phyloP scores from a whole-genome alignment of 768 basidiomycete genomes.

The Phaeotremella skinneri region DNA sequence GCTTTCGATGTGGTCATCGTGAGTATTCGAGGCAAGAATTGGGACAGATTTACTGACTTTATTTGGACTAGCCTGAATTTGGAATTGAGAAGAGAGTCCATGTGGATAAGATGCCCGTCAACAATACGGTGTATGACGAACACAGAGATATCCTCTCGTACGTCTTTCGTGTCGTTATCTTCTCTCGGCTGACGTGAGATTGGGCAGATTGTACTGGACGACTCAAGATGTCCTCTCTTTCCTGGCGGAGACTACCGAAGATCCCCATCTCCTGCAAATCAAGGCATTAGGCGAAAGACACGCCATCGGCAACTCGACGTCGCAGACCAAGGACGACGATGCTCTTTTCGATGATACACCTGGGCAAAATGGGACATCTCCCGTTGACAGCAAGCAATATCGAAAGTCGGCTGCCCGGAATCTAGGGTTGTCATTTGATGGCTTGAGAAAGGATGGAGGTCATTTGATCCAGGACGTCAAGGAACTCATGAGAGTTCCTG shows the following conservation, averaged over 20 bases:
- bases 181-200: constrained; percentile 1
- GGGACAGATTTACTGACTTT: background rate
- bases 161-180: constrained; percentile 9
- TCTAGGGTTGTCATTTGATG: constrained; percentile 61
- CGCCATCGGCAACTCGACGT: constrained; percentile 57
- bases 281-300: constrained; percentile 89
- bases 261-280: constrained; percentile 92
- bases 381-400: constrained; percentile 72
- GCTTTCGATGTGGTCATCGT: constrained; percentile 90
- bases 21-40: constrained; percentile 9
- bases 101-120: constrained; percentile 98
- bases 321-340: constrained; percentile 82
- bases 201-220: constrained; percentile 86
- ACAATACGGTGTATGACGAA: constrained; percentile 97
- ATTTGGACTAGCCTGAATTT: constrained; percentile 67
- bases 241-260: constrained; percentile 92
- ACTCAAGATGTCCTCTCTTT: constrained; percentile 87
- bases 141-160: constrained; percentile 73
- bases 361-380: constrained; percentile 48
- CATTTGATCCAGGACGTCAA: constrained; percentile 94
- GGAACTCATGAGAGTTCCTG: constrained; percentile 89
- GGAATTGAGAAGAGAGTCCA: constrained; percentile 99
- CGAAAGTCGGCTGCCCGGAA: constrained; percentile 68
- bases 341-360: constrained; percentile 57
- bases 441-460: constrained; percentile 68